These are phyloP conservation scores for Conticribra weissflogii DNA, from an alignment of 108 stramenopile species.

Conservation along the genomic window DNA sequence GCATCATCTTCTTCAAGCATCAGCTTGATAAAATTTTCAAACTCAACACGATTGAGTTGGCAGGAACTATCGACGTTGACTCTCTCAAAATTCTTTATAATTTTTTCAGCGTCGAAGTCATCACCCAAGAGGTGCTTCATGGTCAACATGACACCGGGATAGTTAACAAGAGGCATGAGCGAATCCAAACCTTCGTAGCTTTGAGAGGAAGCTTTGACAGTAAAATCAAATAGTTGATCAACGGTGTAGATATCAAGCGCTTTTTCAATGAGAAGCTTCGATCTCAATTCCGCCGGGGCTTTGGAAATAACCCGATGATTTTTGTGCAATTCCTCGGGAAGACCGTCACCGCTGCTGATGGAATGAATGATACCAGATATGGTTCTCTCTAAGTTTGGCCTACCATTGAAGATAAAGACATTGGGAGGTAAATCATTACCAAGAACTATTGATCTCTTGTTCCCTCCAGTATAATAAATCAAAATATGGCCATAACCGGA, in stretches of 20 bases:
- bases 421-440: slow-evolving; percentile 35
- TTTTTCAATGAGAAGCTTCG: slow-evolving; percentile 29
- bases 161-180: slow-evolving; percentile 6
- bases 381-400: slow-evolving; percentile 34
- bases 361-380: slow-evolving; percentile 26
- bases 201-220: slow-evolving; percentile 29
- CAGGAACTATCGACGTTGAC: slow-evolving; percentile 26
- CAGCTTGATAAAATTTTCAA: slow-evolving; percentile 35
- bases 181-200: slow-evolving; percentile 8
- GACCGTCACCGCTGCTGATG: slow-evolving; percentile 15
- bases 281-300: slow-evolving; percentile 19
- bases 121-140: slow-evolving; percentile 36
- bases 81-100: slow-evolving; percentile 21
- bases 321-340: slow-evolving; percentile 30
- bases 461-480: slow-evolving; percentile 50
- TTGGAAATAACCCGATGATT: slow-evolving; percentile 5
- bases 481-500: slow-evolving; percentile 19
- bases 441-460: slow-evolving; percentile 27
- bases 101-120: slow-evolving; percentile 17
- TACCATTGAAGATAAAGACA: slow-evolving; percentile 32
- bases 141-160: slow-evolving; percentile 17
- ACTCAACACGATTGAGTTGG: slow-evolving; percentile 17
- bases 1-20: slow-evolving; percentile 15
- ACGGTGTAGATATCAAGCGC: slow-evolving; percentile 28
- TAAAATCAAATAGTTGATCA: slow-evolving; percentile 46